These are phyloP conservation scores for Kockovaella imperatae DNA, from an alignment of 768 basidiomycete species.

Conservation along the genomic window DNA sequence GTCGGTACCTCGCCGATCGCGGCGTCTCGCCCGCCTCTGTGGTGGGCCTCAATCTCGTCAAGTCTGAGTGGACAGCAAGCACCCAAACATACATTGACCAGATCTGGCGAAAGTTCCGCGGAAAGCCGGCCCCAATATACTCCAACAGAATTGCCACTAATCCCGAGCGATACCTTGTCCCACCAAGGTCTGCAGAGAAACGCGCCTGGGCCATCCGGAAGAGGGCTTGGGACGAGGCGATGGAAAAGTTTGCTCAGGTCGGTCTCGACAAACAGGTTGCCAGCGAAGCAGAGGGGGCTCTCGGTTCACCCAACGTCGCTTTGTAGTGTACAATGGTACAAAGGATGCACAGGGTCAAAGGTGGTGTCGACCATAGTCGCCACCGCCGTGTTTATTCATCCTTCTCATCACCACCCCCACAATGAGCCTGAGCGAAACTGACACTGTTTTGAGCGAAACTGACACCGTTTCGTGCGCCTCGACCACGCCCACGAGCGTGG, in stretches of 20 bases:
- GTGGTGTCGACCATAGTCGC: too few species aligned
- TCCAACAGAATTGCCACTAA: neutral
- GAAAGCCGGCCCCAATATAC: neutral
- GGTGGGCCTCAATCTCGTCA: conserved; percentile 11
- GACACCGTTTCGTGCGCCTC: too few species aligned
- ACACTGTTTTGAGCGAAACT: too few species aligned
- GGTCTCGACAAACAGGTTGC: neutral
- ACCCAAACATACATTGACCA: conserved; percentile 4
- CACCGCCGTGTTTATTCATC: too few species aligned
- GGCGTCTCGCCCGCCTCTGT: neutral
- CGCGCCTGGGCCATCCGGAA: neutral
- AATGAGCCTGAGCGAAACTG: too few species aligned
- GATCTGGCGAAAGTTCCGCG: neutral
- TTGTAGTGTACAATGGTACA: too few species aligned
- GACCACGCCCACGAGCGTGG: too few species aligned
- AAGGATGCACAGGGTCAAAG: too few species aligned
- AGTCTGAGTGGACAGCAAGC: conserved; percentile 8
- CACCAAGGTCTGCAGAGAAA: neutral
- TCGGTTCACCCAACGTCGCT: too few species aligned
- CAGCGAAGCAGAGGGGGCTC: too few species aligned
- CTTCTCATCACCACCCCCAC: too few species aligned
- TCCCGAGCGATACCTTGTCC: neutral
- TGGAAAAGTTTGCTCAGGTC: neutral
- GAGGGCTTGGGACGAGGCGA: neutral
- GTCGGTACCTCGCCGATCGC: neutral